Base-by-base conservation (phyloP, 768 basidiomycete species). In the Cystobasidium tubakii region DNA sequence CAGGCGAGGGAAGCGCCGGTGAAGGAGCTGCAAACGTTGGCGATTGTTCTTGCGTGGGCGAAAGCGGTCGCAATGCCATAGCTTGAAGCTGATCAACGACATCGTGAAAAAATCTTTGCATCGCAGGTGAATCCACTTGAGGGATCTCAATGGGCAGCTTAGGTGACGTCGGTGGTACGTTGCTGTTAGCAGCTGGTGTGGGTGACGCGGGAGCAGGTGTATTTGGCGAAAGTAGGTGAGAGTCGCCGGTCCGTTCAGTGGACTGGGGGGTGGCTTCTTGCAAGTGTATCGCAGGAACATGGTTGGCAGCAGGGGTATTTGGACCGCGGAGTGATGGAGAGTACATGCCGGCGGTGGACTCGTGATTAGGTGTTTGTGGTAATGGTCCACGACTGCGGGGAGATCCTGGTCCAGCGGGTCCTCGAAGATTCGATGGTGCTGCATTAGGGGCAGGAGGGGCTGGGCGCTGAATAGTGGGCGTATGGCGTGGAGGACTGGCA, bases 31-130 rank as follows among this genome's bases (percentile, higher is more conserved):
- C 73, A 15, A 73, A 75, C 0, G 76, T 66, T 0, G 77, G 77
- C 0, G 70, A 74, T 1, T 69, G 64, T 12, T 43, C 73, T 12
- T 70, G 29, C 19, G 69, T 70, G 33, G 55, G 63, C 15, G 76
- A 62, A n/a, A 62, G 39, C 1, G 78, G 72, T 29, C 77, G 65
- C 1, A 75, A 50, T 17, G 78, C 76, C 69, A 79, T 79, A n/a
- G 76, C 77, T 46, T 78, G 77, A 65, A 85, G 82, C 72, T 84
- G 83, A 29, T 83, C 83, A 19, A 85, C 82, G 46, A 85, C 83
- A 25, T 94, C 90, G 69, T 89, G 85, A 81, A 93, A 90, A 83
- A 94, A 94, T 57, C 86, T 82, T 76, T 92, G 90, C 78, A 95
- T 87, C 55, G 86, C 87, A 66, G 86, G 86, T 78, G 92, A 88